These are phyloP conservation scores for Termitomyces sp. DNA, from an alignment of 768 basidiomycete species.

Conservation along the genomic window DNA sequence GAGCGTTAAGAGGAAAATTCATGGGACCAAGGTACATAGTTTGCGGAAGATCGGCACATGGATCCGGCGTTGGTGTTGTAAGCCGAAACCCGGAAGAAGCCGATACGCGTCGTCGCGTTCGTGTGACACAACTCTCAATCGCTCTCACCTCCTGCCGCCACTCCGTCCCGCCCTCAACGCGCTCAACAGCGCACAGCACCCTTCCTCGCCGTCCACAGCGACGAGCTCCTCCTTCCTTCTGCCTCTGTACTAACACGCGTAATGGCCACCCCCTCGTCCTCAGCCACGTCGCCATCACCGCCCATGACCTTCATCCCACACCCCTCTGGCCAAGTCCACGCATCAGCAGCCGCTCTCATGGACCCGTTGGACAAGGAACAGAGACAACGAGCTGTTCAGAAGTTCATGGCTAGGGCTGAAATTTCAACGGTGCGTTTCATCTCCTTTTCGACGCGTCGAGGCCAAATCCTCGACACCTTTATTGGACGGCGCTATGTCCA, in stretches of 20 bases:
- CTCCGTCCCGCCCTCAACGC: constrained; percentile 28
- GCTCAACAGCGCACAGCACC: constrained; percentile 33
- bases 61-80: constrained; percentile 24
- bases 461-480: neutral
- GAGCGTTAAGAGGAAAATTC: neutral
- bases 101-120: constrained; percentile 55
- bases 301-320: constrained; percentile 60
- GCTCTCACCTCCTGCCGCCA: constrained; percentile 27
- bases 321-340: constrained; percentile 35
- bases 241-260: constrained; percentile 28
- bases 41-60: constrained; percentile 25
- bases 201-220: constrained; percentile 29
- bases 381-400: constrained; percentile 66
- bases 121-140: constrained; percentile 29
- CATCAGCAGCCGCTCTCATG: constrained; percentile 27
- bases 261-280: constrained; percentile 82
- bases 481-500: neutral
- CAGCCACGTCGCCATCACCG: constrained; percentile 80
- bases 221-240: constrained; percentile 21
- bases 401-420: constrained; percentile 77
- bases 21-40: constrained; percentile 7
- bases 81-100: constrained; percentile 44
- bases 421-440: constrained; percentile 67
- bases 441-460: constrained; percentile 47
- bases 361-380: constrained; percentile 54